A percentile compares a stretch with the other conserved stretches of the same genome.
Conservation (phyloP, 768 basidiomycete species). For the Boletus coccyginus region DNA sequence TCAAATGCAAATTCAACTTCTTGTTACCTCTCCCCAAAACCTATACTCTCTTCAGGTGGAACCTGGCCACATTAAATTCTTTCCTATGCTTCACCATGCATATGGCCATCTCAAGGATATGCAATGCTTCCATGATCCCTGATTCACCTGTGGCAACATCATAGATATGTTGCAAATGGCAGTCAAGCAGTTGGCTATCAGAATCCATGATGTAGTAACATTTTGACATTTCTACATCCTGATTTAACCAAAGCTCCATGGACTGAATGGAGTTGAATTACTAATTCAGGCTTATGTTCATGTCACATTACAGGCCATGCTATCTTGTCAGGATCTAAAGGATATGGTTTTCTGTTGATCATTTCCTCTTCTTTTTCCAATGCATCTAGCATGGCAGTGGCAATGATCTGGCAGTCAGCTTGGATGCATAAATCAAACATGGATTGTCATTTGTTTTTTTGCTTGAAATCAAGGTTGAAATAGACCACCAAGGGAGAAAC, state of each 20-base stretch:
- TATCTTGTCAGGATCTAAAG: neutral
- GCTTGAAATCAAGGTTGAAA: constrained; percentile 1
- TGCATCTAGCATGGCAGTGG: neutral
- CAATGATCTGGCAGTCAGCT: constrained; percentile 5
- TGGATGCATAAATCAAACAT: constrained; percentile 4
- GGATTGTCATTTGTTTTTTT: neutral
- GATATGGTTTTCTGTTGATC: neutral
- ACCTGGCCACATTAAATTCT: neutral
- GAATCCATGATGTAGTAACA: neutral
- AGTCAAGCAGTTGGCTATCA: neutral
- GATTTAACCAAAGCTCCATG: neutral
- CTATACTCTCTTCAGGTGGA: neutral
- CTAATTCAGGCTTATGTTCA: neutral
- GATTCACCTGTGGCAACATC: neutral
- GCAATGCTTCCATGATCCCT: neutral
- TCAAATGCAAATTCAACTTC: neutral
- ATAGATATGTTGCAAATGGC: neutral
- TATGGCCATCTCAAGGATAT: neutral
- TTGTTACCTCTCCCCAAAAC: neutral
- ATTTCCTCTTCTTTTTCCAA: neutral
- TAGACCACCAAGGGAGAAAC: neutral
- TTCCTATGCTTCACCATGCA: neutral
- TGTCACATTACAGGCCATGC: neutral
- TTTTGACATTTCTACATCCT: neutral
- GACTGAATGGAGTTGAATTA: neutral